Evolutionary conservation across 169 alveolate genomes (phyloP).

Genomic region (Theileria equi): DNA sequence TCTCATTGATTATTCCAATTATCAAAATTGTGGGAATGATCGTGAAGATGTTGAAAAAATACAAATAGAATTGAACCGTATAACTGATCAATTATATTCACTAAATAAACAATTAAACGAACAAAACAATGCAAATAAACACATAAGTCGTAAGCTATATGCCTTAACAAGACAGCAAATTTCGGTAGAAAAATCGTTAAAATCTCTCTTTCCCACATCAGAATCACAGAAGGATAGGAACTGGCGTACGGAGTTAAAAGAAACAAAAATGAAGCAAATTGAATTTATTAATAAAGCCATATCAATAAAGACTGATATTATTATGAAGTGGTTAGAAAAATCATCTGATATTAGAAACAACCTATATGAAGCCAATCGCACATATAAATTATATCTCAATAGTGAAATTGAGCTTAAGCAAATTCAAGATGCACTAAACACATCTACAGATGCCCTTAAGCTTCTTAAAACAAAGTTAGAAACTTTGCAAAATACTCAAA

Average conservation of each 20-base stretch:
- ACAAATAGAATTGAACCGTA: conserved; percentile 39
- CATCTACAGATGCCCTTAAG: conserved; percentile 17
- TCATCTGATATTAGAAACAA: conserved; percentile 18
- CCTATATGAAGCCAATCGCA: conserved; percentile 32
- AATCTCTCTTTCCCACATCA: conserved; percentile 16
- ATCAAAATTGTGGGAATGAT: background rate
- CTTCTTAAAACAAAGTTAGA: conserved; percentile 47
- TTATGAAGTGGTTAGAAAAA: conserved; percentile 46
- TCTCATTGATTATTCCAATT: conserved; percentile 11
- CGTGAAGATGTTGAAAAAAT: conserved; percentile 16
- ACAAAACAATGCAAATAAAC: conserved; percentile 48
- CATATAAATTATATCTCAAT: conserved; percentile 22
- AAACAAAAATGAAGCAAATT: conserved; percentile 3
- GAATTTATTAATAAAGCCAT: conserved; percentile 37
- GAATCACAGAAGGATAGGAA: conserved; percentile 33
- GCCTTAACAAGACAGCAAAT: conserved; percentile 39
- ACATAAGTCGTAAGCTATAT: conserved; percentile 37
- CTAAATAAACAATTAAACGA: conserved; percentile 49
- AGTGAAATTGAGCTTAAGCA: conserved; percentile 8
- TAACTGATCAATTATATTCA: conserved; percentile 8
- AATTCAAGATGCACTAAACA: conserved; percentile 27
- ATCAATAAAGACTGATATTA: background rate
- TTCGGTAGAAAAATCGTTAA: conserved; percentile 41
- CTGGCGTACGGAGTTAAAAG: conserved; percentile 49
- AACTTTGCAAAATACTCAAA: conserved; percentile 22